Conservation (phyloP, 768 basidiomycete genomes). For the Dioszegia hungarica region DNA sequence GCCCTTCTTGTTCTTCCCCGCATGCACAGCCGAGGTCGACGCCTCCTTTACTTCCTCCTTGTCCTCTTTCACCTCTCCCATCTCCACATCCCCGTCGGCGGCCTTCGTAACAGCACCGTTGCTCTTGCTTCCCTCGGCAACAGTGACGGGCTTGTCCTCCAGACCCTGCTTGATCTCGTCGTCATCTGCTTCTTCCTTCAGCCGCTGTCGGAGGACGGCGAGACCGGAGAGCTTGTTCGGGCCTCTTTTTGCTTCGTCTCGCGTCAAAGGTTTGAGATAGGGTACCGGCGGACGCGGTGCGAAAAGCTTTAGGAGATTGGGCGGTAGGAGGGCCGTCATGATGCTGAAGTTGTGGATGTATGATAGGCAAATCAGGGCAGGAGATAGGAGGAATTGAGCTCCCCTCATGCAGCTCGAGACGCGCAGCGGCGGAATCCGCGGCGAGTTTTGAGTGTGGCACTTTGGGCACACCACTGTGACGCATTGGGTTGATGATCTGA, state of each 20-base stretch:
- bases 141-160: constrained; percentile 6
- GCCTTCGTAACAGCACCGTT: constrained; percentile 4
- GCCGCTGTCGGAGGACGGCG: constrained; percentile 63
- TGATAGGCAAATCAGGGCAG: background rate
- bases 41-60: constrained; percentile 52
- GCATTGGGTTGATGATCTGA: too few relatives aligned
- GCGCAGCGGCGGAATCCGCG: too few relatives aligned
- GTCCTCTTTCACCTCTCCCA: constrained; percentile 53
- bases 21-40: background rate
- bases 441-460: too few relatives aligned
- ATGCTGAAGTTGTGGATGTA: background rate
- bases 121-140: background rate
- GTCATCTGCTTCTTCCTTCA: constrained; percentile 70
- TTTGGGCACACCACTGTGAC: too few relatives aligned
- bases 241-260: constrained; percentile 69
- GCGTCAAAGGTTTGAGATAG: constrained; percentile 77
- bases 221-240: constrained; percentile 70
- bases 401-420: too few relatives aligned
- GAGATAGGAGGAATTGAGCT: too few relatives aligned
- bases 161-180: constrained; percentile 33
- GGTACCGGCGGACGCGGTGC: constrained; percentile 85
- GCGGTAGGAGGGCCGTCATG: constrained; percentile 60
- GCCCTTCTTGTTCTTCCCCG: constrained; percentile 54
- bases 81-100: constrained; percentile 6
- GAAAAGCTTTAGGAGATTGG: constrained; percentile 94